A percentile compares a stretch with the other conserved stretches of the same genome.
These are phyloP conservation scores for Pyrenula aspistea DNA, from an alignment of 495 filamentous ascomycete genomes.

Conservation along the genomic window DNA sequence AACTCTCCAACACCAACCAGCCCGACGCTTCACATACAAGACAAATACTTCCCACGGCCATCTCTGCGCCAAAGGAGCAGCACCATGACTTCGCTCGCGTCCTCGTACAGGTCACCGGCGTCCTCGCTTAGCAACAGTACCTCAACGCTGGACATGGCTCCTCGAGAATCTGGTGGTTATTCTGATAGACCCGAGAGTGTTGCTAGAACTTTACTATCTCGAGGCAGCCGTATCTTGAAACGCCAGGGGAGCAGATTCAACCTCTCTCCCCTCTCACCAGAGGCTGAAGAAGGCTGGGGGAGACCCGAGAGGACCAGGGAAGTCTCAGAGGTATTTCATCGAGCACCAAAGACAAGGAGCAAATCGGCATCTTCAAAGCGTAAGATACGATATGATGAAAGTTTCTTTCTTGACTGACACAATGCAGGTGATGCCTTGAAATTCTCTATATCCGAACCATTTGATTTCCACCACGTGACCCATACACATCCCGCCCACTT, in stretches of 20 bases:
- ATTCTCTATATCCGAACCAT: slow-evolving; percentile 64
- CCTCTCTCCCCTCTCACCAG: slow-evolving; percentile 34
- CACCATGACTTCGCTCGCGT: neutral
- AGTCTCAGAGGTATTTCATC: slow-evolving; percentile 21
- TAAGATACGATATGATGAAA: slow-evolving; percentile 1
- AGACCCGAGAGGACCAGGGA: slow-evolving; percentile 16
- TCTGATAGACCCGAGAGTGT: slow-evolving; percentile 25
- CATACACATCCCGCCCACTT: slow-evolving; percentile 60
- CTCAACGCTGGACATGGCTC: neutral
- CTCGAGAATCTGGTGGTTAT: neutral
- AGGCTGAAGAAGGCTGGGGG: slow-evolving; percentile 25
- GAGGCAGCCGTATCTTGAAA: slow-evolving; percentile 38
- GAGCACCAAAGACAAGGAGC: slow-evolving; percentile 16
- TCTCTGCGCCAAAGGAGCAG: neutral
- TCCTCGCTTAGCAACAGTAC: neutral
- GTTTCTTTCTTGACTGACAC: neutral
- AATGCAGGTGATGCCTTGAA: slow-evolving; percentile 24
- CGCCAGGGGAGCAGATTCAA: slow-evolving; percentile 40
- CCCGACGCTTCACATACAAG: neutral
- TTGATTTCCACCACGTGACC: slow-evolving; percentile 79
- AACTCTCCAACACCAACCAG: neutral
- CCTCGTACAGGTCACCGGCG: neutral
- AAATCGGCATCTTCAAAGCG: slow-evolving; percentile 3
- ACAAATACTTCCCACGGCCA: neutral
- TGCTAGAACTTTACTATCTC: slow-evolving; percentile 29